Base-by-base conservation (phyloP, 2,329 filamentous ascomycete genomes). In the Ambrosiella cleistominuta region DNA sequence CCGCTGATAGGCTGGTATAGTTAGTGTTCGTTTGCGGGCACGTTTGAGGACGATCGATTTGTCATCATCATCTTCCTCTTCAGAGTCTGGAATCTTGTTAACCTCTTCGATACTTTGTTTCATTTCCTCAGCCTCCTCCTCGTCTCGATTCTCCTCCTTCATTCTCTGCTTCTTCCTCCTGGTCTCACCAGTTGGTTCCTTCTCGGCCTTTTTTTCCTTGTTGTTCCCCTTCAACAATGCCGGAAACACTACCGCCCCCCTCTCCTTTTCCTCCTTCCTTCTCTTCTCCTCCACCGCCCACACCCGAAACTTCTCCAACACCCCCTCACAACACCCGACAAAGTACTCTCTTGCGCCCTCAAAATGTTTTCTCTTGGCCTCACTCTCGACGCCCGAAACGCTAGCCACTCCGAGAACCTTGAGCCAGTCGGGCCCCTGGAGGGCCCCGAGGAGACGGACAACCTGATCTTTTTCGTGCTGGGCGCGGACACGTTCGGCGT, bases 271-370 rank as follows among this genome's bases (percentile, higher is more conserved):
- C 2, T 81, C 71, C 69, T 88, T 88, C 61, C 87, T 75, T 49
- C 85, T 80, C 72, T 90, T 94, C 69, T 98, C 93, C 67, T 95
- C 88, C 61, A 90, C 79, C 62, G 83, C 89, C 90, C 90, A 97
- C 57, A 80, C 75, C 55, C 82, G 80, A 67, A 96, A 97, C 67
- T 96, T 97, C 62, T 88, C 82, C 17, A 97, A 76, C 37, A 97
- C 83, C 0, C 78, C 77, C 62, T 88, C 78, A 60, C 94, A 90
- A 61, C 94, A 88, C 59, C 77, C 79, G 64, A 96, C 85, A 67
- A 96, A 95, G 67, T 91, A 83, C 61, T 83, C 78, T 36, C 93
- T 80, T 61, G 93, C 93, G 1, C 85, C 82, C 69, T 95, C 88
- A 69, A 88, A 96, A 37, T 84, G 79, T 68, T 86, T 93, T 70